Evolutionary conservation across 176 grass and related monocot genomes (phyloP).

Genomic region (Musa troglodytarum): DNA sequence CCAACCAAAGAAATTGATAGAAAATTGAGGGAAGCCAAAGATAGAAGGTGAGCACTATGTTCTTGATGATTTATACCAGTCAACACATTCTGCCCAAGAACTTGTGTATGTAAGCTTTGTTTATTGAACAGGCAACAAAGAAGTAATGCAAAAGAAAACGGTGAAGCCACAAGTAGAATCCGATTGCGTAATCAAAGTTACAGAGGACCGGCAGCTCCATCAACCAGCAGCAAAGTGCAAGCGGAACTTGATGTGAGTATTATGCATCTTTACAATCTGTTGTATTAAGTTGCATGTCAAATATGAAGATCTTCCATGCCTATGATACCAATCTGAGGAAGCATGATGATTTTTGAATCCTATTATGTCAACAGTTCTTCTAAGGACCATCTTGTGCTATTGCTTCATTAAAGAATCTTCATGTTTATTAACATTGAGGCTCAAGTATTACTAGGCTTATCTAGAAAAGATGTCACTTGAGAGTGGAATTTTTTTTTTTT

Average conservation of each 20-base stretch:
- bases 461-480: too few species aligned
- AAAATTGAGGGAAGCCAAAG: slow-evolving; percentile 52
- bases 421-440: too few species aligned
- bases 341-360: too few species aligned
- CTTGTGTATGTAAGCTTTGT: neutral
- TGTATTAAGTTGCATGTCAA: neutral
- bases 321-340: too few species aligned
- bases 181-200: slow-evolving; percentile 40
- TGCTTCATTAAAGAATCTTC: too few species aligned
- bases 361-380: too few species aligned
- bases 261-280: neutral
- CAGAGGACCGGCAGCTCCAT: slow-evolving; percentile 50
- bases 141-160: slow-evolving; percentile 33
- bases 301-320: neutral
- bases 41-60: slow-evolving; percentile 39
- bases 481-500: too few species aligned
- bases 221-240: slow-evolving; percentile 31
- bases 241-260: slow-evolving; percentile 37
- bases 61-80: neutral
- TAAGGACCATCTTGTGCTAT: too few species aligned
- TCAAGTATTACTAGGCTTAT: too few species aligned
- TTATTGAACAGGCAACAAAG: slow-evolving; percentile 58
- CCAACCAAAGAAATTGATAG: slow-evolving; percentile 93
- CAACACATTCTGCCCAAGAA: neutral
- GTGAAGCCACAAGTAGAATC: slow-evolving; percentile 31